A percentile compares a stretch with the other conserved stretches of the same genome.
phyloP scores from a whole-genome alignment of 768 basidiomycete species.

The Pholiota molesta region DNA sequence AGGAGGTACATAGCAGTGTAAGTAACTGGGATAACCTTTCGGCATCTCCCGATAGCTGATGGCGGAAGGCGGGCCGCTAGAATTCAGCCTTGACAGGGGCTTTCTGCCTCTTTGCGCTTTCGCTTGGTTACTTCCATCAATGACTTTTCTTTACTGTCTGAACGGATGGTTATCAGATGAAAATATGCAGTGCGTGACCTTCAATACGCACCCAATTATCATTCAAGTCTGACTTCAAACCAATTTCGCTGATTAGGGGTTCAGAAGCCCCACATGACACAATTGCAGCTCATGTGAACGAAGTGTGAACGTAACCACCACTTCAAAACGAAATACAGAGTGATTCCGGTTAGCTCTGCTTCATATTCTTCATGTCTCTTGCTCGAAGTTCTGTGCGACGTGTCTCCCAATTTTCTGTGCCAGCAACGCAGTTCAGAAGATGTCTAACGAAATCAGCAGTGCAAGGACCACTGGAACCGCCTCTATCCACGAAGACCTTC shows the following conservation, averaged over 20 bases:
- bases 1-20: too few species aligned
- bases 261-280: background rate
- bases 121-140: too few species aligned
- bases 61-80: too few species aligned
- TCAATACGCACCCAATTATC: too few species aligned
- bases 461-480: conserved; percentile 57
- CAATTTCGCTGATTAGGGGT: background rate
- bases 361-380: conserved; percentile 4
- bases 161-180: background rate
- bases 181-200: background rate
- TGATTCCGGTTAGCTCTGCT: background rate
- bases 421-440: conserved; percentile 14
- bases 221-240: too few species aligned
- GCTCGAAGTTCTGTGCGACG: conserved; percentile 16
- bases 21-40: too few species aligned
- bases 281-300: background rate
- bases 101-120: too few species aligned
- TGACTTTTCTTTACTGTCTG: too few species aligned
- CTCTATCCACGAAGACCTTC: conserved; percentile 58
- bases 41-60: too few species aligned
- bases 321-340: background rate
- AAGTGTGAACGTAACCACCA: background rate
- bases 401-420: background rate
- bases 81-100: too few species aligned
- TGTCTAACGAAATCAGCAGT: conserved; percentile 53